phyloP scores from a whole-genome alignment of 306 rosid species.

The Citrullus mucosospermus region DNA sequence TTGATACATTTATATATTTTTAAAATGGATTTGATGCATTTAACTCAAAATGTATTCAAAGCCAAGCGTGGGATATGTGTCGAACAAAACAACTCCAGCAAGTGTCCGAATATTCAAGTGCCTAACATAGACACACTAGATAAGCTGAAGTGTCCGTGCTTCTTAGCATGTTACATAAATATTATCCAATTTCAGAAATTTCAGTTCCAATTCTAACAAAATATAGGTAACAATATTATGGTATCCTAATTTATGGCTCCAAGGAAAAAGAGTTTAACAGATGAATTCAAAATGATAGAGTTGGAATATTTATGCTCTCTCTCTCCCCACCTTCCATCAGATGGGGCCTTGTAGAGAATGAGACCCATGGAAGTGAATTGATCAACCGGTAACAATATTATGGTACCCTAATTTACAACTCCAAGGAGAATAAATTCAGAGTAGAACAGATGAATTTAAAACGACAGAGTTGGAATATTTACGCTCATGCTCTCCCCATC shows the following conservation, averaged over 20 bases:
- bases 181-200: background rate
- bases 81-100: too few relatives aligned
- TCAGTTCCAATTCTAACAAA: background rate
- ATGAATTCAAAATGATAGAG: background rate
- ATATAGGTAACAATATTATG: background rate
- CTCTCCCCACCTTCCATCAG: conserved; percentile 99
- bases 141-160: too few relatives aligned
- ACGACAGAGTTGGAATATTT: conserved; percentile 7
- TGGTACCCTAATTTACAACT: background rate
- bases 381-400: conserved; percentile 51
- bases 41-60: too few relatives aligned
- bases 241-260: background rate
- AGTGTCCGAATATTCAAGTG: too few relatives aligned
- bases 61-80: too few relatives aligned
- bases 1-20: too few relatives aligned
- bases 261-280: background rate
- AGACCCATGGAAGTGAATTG: conserved; percentile 79
- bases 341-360: conserved; percentile 92
- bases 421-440: background rate
- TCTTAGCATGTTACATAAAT: too few relatives aligned
- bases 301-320: conserved; percentile 50
- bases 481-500: conserved; percentile 99
- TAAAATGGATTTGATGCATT: too few relatives aligned
- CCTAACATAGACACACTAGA: too few relatives aligned
- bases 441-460: background rate